Evolutionary conservation across 495 filamentous ascomycete genomes (phyloP).

Genomic region (Talaromyces thailandensis): DNA sequence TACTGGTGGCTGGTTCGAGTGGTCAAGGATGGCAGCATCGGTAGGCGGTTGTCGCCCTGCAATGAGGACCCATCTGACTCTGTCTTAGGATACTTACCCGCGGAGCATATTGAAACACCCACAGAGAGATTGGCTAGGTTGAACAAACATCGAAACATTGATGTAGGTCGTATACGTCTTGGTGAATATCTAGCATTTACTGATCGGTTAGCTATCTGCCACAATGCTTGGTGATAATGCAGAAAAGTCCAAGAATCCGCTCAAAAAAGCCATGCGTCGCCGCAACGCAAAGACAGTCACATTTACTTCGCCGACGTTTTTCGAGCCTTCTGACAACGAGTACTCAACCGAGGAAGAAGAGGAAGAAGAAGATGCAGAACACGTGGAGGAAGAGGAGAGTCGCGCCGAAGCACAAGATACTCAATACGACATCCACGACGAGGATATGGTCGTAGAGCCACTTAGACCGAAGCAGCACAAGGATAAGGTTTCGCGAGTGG

Average conservation of each 20-base stretch:
- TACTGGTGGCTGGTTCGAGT: conserved; percentile 99
- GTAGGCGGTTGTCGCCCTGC: conserved; percentile 36
- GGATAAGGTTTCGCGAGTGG: conserved; percentile 25
- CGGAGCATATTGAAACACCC: conserved; percentile 97
- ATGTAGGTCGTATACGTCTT: conserved; percentile 49
- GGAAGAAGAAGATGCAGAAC: conserved; percentile 40
- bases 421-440: conserved; percentile 24
- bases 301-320: conserved; percentile 78
- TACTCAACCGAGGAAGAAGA: conserved; percentile 82
- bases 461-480: conserved; percentile 31
- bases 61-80: conserved; percentile 11
- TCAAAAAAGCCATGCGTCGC: conserved; percentile 83
- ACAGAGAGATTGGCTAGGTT: conserved; percentile 87
- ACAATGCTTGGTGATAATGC: conserved; percentile 89
- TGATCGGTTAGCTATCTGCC: conserved; percentile 58
- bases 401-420: conserved; percentile 23
- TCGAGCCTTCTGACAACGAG: conserved; percentile 84
- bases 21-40: conserved; percentile 94
- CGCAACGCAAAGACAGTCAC: conserved; percentile 83
- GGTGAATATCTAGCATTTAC: background rate
- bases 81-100: conserved; percentile 76
- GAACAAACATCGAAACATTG: conserved; percentile 97
- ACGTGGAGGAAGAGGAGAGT: conserved; percentile 29
- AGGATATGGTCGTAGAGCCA: conserved; percentile 39
- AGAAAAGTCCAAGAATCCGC: conserved; percentile 79